phyloP scores from a whole-genome alignment of 2,329 filamentous ascomycete species.

The Xylogone sp. region DNA sequence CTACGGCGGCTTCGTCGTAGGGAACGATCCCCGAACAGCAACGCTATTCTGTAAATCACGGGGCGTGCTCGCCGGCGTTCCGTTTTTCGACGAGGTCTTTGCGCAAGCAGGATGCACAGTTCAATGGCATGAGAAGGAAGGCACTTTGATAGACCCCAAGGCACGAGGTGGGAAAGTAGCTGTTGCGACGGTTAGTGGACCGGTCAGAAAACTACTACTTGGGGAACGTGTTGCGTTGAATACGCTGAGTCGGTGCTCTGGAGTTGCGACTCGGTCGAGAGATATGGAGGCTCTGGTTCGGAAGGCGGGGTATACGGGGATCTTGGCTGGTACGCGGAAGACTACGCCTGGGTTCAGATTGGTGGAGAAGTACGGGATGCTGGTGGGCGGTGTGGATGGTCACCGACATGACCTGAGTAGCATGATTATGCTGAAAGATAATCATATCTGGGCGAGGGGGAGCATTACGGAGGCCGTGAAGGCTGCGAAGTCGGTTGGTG shows the following conservation, averaged over 20 bases:
- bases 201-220: slow-evolving; percentile 73
- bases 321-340: slow-evolving; percentile 91
- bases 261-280: slow-evolving; percentile 71
- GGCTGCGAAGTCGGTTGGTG: slow-evolving; percentile 78
- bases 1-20: slow-evolving; percentile 96
- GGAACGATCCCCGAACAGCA: slow-evolving; percentile 59
- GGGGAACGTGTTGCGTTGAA: slow-evolving; percentile 93
- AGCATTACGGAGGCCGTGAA: slow-evolving; percentile 82
- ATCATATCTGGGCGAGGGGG: slow-evolving; percentile 90
- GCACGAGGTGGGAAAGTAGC: slow-evolving; percentile 42
- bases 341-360: slow-evolving; percentile 94
- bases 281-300: slow-evolving; percentile 53
- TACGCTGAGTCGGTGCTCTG: slow-evolving; percentile 83
- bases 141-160: slow-evolving; percentile 60
- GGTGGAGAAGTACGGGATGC: slow-evolving; percentile 97
- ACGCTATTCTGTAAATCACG: slow-evolving; percentile 67
- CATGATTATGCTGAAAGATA: slow-evolving; percentile 99
- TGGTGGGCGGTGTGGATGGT: slow-evolving; percentile 86
- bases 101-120: slow-evolving; percentile 85
- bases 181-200: slow-evolving; percentile 81
- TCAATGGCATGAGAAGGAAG: slow-evolving; percentile 81
- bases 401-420: slow-evolving; percentile 87
- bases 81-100: slow-evolving; percentile 96
- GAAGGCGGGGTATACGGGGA: slow-evolving; percentile 71
- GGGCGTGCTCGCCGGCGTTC: slow-evolving; percentile 84